Evolutionary conservation across 495 filamentous ascomycete species (phyloP).

Genomic region (Apodospora peruviana): DNA sequence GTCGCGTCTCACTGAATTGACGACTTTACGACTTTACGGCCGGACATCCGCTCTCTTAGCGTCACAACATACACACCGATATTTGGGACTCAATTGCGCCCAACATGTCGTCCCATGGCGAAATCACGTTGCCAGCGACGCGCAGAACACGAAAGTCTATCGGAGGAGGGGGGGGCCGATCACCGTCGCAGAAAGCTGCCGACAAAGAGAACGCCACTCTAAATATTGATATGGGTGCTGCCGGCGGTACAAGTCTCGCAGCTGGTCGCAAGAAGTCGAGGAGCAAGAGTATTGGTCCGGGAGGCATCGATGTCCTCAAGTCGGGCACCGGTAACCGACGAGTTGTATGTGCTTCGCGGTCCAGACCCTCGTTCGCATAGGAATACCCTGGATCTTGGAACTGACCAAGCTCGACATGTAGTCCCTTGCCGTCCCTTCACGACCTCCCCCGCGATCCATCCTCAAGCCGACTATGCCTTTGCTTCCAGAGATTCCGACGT

Average conservation of each 20-base stretch:
- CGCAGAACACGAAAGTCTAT: constrained; percentile 74
- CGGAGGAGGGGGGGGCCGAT: constrained; percentile 58
- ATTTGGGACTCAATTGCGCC: constrained; percentile 6
- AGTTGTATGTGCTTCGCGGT: constrained; percentile 49
- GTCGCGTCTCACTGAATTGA: no score
- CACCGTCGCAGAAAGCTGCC: constrained; percentile 41
- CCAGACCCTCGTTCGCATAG: constrained; percentile 1
- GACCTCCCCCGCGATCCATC: constrained; percentile 63
- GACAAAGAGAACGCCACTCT: constrained; percentile 74
- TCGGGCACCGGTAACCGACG: constrained; percentile 73
- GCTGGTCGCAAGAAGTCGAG: constrained; percentile 66
- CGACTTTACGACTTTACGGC: no score
- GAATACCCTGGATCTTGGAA: constrained; percentile 1
- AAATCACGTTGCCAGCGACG: constrained; percentile 45
- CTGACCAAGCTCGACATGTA: constrained; percentile 7
- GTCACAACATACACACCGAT: no score
- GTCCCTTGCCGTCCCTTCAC: constrained; percentile 43
- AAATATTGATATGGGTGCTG: constrained; percentile 55
- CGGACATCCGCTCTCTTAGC: no score
- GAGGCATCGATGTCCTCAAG: constrained; percentile 77
- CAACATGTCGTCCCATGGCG: constrained; percentile 39
- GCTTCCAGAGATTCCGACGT: constrained; percentile 54
- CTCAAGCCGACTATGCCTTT: constrained; percentile 75
- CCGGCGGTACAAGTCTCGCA: constrained; percentile 30
- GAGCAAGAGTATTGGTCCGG: constrained; percentile 93